Evolutionary conservation across 192 early-diverging fungal genomes (phyloP).

Genomic region (Entophlyctis helioformis): DNA sequence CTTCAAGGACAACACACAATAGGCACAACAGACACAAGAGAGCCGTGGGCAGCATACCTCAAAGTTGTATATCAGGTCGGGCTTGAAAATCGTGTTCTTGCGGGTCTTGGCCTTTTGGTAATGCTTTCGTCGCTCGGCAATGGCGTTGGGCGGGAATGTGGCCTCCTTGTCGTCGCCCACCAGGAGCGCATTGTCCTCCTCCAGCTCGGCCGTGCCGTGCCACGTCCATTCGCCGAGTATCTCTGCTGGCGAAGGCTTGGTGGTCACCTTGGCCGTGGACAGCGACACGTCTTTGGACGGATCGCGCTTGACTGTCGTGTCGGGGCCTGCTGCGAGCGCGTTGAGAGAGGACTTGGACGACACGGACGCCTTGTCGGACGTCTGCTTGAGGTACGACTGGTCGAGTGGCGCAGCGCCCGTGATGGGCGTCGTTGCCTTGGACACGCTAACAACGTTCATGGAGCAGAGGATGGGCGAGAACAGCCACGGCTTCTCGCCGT

Average conservation of each 20-base stretch:
- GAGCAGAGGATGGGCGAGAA: constrained; percentile 57
- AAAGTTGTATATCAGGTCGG: constrained; percentile 60
- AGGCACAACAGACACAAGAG: too few species aligned
- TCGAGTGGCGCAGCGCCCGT: constrained; percentile 7
- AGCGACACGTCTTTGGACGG: constrained; percentile 3
- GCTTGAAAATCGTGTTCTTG: constrained; percentile 31
- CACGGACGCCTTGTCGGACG: neutral
- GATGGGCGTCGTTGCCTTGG: constrained; percentile 15
- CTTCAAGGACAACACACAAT: too few species aligned
- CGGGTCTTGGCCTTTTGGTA: constrained; percentile 38
- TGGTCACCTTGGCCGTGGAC: constrained; percentile 2
- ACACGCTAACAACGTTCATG: constrained; percentile 59
- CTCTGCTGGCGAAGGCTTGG: constrained; percentile 5
- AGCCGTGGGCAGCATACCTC: constrained; percentile 53
- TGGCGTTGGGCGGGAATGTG: constrained; percentile 21
- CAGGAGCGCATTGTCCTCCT: constrained; percentile 23
- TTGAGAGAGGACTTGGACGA: neutral
- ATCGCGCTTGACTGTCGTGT: neutral
- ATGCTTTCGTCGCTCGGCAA: constrained; percentile 34
- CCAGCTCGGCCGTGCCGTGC: constrained; percentile 15
- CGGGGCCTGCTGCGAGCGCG: neutral
- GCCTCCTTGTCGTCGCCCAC: constrained; percentile 8
- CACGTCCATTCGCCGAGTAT: constrained; percentile 27
- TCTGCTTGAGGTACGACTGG: neutral
- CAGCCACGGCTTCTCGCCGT: constrained; percentile 59